phyloP scores from a whole-genome alignment of 371 early-diverging fungal species.

The Haplosporangium sp. region DNA sequence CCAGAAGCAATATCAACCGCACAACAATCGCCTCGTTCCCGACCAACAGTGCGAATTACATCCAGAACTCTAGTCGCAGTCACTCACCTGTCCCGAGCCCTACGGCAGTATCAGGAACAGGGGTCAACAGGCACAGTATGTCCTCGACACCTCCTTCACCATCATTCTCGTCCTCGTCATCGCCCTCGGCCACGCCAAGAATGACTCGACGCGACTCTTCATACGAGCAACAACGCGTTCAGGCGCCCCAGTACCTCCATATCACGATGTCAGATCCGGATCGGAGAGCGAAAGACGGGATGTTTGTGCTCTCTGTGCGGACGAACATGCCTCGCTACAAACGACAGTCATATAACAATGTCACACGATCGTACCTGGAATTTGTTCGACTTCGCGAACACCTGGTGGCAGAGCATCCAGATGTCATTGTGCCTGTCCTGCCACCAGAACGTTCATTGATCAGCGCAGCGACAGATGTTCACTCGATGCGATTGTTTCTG shows the following conservation, averaged over 20 bases:
- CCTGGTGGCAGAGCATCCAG: conserved; percentile 49
- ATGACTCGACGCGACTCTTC: conserved; percentile 28
- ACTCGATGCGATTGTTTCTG: conserved; percentile 43
- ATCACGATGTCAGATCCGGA: conserved; percentile 47
- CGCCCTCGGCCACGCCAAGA: not conserved
- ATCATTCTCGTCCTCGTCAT: too few relatives aligned
- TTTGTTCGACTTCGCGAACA: conserved; percentile 49
- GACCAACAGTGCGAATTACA: conserved; percentile 8
- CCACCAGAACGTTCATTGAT: conserved; percentile 47
- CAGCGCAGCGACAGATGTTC: conserved; percentile 29
- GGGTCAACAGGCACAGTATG: too few relatives aligned
- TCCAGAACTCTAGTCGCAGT: not conserved
- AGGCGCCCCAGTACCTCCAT: conserved; percentile 47
- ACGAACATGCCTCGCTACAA: conserved; percentile 53
- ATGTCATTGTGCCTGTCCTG: conserved; percentile 41
- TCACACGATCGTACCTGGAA: conserved; percentile 49
- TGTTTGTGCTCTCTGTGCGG: conserved; percentile 47
- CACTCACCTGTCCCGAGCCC: conserved; percentile 9
- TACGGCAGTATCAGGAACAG: conserved; percentile 8
- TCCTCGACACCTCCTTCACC: too few relatives aligned
- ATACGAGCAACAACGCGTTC: conserved; percentile 48
- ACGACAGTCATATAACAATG: conserved; percentile 43
- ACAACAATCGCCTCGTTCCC: not conserved
- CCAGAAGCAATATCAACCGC: not conserved
- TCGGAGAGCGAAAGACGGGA: conserved; percentile 45